Percentiles rank a stretch among this genome's conserved stretches.
Evolutionary conservation across 2,329 filamentous ascomycete genomes (phyloP).

Genomic region (Fusarium piperis): DNA sequence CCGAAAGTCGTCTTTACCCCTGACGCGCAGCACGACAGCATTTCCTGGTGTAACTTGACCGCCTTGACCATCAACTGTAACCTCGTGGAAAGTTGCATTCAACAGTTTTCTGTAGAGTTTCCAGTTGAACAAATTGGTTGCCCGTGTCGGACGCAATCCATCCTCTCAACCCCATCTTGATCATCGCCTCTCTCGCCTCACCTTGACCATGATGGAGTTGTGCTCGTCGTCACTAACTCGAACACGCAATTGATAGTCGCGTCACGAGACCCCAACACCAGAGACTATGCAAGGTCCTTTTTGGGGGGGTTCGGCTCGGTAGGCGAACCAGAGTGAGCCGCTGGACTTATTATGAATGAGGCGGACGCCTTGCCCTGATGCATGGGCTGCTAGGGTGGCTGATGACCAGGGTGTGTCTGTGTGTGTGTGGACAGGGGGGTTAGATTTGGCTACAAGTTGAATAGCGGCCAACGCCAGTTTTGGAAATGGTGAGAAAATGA

Average conservation of each 20-base stretch:
- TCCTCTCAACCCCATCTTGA: background rate
- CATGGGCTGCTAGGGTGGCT: background rate
- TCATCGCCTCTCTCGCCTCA: background rate
- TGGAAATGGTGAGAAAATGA: background rate
- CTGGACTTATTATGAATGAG: background rate
- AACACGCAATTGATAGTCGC: background rate
- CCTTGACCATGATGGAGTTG: background rate
- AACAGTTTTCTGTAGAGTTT: background rate
- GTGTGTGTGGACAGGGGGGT: background rate
- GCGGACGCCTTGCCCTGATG: background rate
- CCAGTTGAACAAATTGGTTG: background rate
- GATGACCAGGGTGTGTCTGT: background rate
- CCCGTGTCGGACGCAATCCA: background rate
- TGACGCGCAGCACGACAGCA: background rate
- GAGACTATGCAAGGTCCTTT: too few species aligned
- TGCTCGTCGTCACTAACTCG: background rate
- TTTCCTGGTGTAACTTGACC: background rate
- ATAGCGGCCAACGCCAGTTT: background rate
- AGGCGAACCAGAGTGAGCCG: background rate
- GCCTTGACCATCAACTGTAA: background rate
- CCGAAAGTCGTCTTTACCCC: background rate
- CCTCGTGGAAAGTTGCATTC: background rate
- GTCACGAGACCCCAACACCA: background rate
- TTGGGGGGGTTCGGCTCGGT: background rate
- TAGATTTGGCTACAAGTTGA: background rate